phyloP scores from a whole-genome alignment of 345 rosid genomes.

The Melaleuca alternifolia region DNA sequence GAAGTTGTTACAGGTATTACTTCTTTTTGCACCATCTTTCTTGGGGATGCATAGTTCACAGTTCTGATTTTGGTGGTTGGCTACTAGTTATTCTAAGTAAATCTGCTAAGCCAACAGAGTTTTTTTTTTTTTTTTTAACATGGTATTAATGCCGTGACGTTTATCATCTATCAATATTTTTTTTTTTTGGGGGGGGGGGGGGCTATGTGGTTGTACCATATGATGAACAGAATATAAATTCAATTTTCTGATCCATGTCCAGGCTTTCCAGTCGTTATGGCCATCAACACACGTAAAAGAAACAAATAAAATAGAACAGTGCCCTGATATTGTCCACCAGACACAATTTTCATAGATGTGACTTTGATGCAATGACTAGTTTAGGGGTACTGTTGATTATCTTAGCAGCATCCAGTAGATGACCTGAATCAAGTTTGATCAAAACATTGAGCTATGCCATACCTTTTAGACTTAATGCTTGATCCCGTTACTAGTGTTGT shows the following conservation, averaged over 20 bases:
- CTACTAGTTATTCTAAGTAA: not conserved
- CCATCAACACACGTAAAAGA: not conserved
- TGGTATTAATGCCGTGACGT: not conserved
- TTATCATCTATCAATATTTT: not conserved
- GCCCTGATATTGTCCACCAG: not conserved
- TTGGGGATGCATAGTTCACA: not conserved
- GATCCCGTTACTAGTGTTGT: not conserved
- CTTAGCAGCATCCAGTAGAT: not conserved
- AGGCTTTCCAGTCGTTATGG: not conserved
- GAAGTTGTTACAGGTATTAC: slow-evolving; percentile 75
- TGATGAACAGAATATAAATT: not conserved
- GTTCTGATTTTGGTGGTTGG: not conserved
- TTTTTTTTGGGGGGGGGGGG: not conserved
- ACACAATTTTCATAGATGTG: not conserved
- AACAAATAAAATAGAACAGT: not conserved
- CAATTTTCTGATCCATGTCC: not conserved
- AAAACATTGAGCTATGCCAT: not conserved
- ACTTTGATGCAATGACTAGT: not conserved
- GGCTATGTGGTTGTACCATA: not conserved
- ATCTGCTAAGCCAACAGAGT: not conserved
- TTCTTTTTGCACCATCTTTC: not conserved
- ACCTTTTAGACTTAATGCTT: not conserved
- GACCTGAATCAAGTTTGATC: not conserved
- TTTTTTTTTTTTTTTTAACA: not conserved
- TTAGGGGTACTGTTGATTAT: not conserved